Base-by-base conservation (phyloP, 345 rosid genomes). In the Eucalyptus tenuipes region DNA sequence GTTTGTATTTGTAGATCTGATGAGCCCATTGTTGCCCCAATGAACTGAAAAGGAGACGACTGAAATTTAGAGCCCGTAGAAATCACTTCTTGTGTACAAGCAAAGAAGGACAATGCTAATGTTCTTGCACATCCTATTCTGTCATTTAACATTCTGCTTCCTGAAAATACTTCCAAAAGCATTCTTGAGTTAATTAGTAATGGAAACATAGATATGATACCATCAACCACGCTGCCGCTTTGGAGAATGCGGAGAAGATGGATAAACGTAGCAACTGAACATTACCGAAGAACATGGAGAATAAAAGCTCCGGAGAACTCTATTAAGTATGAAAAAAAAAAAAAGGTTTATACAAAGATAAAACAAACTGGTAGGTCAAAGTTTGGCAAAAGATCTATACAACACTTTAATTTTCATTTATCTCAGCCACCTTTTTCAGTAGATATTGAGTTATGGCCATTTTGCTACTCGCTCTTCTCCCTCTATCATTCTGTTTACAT, bases 21-120 rank as follows among this genome's bases (percentile, higher is more conserved):
- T 53, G 99, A 94, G 71, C 99, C 99, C 99, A 96, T 96, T 88
- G 97, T 94, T 45, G 99, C 99, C 88, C 99, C 99, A 85, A 95
- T 93, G 91, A 98, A 98, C 99, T 98, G 94, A 89, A 92, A 90
- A 88, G 53, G 85, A 49, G 18, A 15, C 16, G 31, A 55, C 71
- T 29, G 66, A 18, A 53, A 71, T 47, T 80, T 40, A 89, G 88
- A 86, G n/a, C 27, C 24, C 13, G 40, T 50, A 47, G 20, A 64
- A 86, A 33, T 20, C 55, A 86, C 87, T 37, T 86, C 45, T 52
- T 86, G 82, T 40, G 82, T 75, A 10, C 47, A 75, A 75, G 47
- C 47, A 37, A 40, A 75, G 47, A 75, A 37, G 82, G 47, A 75
- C 84, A 75, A 75, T 75, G 84, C 29, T 40, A 75, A 75, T 40